These are phyloP conservation scores for Phytophthora pinifolia DNA, from an alignment of 352 stramenopile species.

Conservation along the genomic window DNA sequence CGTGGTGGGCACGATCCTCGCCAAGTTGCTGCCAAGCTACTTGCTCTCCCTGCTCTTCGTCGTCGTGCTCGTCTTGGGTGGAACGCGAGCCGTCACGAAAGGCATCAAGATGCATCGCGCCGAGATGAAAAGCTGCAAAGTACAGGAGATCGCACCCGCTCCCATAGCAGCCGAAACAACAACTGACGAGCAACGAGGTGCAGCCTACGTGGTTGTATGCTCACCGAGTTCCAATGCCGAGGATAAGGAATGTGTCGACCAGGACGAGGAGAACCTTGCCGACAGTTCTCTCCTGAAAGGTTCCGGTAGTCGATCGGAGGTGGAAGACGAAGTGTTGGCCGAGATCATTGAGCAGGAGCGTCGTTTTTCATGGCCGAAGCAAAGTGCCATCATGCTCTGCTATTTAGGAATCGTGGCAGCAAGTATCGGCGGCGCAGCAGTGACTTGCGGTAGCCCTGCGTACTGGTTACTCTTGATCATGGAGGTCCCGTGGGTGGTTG, in stretches of 20 bases:
- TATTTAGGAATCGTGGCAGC: constrained; percentile 37
- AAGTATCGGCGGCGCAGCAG: constrained; percentile 31
- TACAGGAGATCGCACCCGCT: constrained; percentile 13
- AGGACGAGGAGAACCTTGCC: background rate
- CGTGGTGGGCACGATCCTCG: constrained; percentile 47
- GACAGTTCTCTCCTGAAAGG: constrained; percentile 20
- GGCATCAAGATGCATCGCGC: constrained; percentile 29
- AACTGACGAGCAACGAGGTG: constrained; percentile 4
- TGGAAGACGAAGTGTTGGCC: constrained; percentile 12
- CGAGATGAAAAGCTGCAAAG: constrained; percentile 29
- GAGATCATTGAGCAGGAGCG: constrained; percentile 33
- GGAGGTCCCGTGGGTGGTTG: constrained; percentile 51
- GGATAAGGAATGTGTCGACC: constrained; percentile 7
- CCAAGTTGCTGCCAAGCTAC: constrained; percentile 57
- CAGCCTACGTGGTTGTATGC: constrained; percentile 8
- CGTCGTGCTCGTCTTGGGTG: constrained; percentile 39
- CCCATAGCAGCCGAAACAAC: background rate
- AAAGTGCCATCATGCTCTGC: constrained; percentile 40
- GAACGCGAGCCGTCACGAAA: constrained; percentile 27
- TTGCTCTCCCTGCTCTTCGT: constrained; percentile 56
- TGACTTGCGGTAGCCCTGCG: constrained; percentile 32
- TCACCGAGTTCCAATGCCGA: constrained; percentile 11
- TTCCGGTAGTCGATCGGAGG: constrained; percentile 14
- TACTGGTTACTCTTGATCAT: constrained; percentile 48
- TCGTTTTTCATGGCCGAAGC: constrained; percentile 36